Evolutionary conservation across 495 filamentous ascomycete genomes (phyloP).

Genomic region (Pyrenopolyporus hunteri): DNA sequence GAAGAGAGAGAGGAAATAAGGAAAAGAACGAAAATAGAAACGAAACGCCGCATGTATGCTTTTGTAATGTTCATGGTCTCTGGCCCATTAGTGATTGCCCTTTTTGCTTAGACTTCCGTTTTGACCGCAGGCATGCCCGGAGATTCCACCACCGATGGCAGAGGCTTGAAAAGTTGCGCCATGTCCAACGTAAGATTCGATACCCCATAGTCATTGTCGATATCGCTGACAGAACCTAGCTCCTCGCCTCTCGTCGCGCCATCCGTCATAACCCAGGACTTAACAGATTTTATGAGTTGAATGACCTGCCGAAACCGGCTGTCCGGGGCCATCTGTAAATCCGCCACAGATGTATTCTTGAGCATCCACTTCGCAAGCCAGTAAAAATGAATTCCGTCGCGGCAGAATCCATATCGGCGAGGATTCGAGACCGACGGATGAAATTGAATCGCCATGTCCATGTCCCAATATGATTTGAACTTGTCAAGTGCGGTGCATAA

Average conservation of each 20-base stretch:
- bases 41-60: constrained; percentile 32
- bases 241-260: constrained; percentile 59
- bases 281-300: constrained; percentile 62
- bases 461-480: constrained; percentile 70
- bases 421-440: constrained; percentile 53
- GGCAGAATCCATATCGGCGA: constrained; percentile 64
- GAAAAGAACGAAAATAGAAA: constrained; percentile 23
- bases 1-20: background rate
- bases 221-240: constrained; percentile 62
- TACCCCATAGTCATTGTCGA: constrained; percentile 65
- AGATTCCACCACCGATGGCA: constrained; percentile 45
- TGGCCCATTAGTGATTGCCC: constrained; percentile 15
- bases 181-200: constrained; percentile 68
- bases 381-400: constrained; percentile 70
- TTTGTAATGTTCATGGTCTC: constrained; percentile 28
- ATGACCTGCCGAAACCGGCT: constrained; percentile 64
- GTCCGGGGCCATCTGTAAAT: constrained; percentile 59
- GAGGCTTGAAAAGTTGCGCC: constrained; percentile 66
- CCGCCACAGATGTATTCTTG: constrained; percentile 51
- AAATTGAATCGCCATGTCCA: constrained; percentile 67
- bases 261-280: constrained; percentile 59
- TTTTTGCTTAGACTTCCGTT: constrained; percentile 38
- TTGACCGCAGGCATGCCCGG: constrained; percentile 42
- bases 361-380: constrained; percentile 64
- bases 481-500: constrained; percentile 60